Evolutionary conservation across 2,329 filamentous ascomycete genomes (phyloP).

Genomic region (Neurospora crassa): DNA sequence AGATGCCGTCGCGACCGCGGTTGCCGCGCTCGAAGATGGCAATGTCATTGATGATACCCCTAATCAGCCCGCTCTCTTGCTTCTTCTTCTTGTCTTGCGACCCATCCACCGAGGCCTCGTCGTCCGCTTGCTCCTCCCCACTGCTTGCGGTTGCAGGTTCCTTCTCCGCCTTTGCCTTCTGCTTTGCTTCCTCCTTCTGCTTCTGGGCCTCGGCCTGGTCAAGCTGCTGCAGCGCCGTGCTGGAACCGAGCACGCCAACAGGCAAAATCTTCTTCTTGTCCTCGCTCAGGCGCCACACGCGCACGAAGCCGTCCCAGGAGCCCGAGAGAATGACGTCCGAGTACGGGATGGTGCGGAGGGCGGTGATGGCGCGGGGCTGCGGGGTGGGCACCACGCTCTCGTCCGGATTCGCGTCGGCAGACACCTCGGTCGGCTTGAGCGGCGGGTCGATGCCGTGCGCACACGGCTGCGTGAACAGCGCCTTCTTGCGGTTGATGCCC

Average conservation of each 20-base stretch:
- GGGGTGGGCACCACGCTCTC: slow-evolving; percentile 50
- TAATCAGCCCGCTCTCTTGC: slow-evolving; percentile 30
- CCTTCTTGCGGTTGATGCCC: slow-evolving; percentile 91
- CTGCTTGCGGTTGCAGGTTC: neutral
- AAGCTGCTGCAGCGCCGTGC: slow-evolving; percentile 27
- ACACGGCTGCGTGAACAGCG: slow-evolving; percentile 66
- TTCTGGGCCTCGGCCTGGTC: slow-evolving; percentile 27
- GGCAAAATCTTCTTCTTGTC: slow-evolving; percentile 73
- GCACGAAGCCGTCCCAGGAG: slow-evolving; percentile 85
- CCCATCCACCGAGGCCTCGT: slow-evolving; percentile 9
- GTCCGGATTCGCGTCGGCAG: slow-evolving; percentile 59
- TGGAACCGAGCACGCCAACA: slow-evolving; percentile 42
- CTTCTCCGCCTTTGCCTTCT: slow-evolving; percentile 2
- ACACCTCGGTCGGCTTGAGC: slow-evolving; percentile 57
- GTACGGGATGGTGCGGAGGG: slow-evolving; percentile 75
- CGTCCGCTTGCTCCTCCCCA: slow-evolving; percentile 7
- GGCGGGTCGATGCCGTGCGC: slow-evolving; percentile 80
- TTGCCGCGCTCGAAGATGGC: slow-evolving; percentile 79
- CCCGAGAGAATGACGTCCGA: slow-evolving; percentile 84
- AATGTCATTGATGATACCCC: slow-evolving; percentile 82
- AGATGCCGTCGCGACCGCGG: slow-evolving; percentile 65
- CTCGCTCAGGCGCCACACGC: slow-evolving; percentile 75
- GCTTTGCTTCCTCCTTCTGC: slow-evolving; percentile 1
- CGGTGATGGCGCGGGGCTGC: slow-evolving; percentile 82
- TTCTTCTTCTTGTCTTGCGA: slow-evolving; percentile 11